Base-by-base conservation (phyloP, 2,329 filamentous ascomycete genomes). In the Aspergillus cejpii region DNA sequence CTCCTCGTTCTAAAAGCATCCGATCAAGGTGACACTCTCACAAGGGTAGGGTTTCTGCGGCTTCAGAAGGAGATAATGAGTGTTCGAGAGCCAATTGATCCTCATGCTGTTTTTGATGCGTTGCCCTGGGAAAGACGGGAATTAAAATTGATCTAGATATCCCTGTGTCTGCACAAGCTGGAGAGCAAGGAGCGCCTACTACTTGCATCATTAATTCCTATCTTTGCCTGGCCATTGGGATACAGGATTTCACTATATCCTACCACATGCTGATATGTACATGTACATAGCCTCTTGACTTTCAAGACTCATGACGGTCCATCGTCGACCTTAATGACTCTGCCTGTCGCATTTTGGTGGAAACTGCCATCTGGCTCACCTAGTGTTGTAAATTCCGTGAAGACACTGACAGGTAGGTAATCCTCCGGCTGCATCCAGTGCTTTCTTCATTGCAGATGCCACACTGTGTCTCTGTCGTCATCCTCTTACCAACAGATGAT, bases 361-460 rank as follows among this genome's bases (percentile, higher is more conserved):
- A 29, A 43, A 14, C 31, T 28, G 2, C 31, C 40, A 24, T 37
- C 40, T 12, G 40, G 40, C 23, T 31, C 21, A n/a, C n/a, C n/a
- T n/a, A n/a, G n/a, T n/a, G n/a, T n/a, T n/a, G n/a, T n/a, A n/a
- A n/a, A n/a, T n/a, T n/a, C n/a, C n/a, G n/a, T n/a, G n/a, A n/a
- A n/a, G 24, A 43, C 17, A 4, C 29, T 31, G 14, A 29, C 40
- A 24, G 23, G 31, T 24, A 36, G 40, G 21, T 37, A 43, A 37
- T 43, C 40, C 8, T n/a, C n/a, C n/a, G n/a, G n/a, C n/a, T n/a
- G n/a, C n/a, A n/a, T n/a, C n/a, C n/a, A n/a, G n/a, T n/a, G n/a
- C n/a, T n/a, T n/a, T n/a, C n/a, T n/a, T 37, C 31, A 15, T 37
- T 43, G 29, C 14, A 43, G 5, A 29, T 43, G n/a, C 40, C 40